Evolutionary conservation across 2,329 filamentous ascomycete species (phyloP).

Genomic region (Penicillium sp.): DNA sequence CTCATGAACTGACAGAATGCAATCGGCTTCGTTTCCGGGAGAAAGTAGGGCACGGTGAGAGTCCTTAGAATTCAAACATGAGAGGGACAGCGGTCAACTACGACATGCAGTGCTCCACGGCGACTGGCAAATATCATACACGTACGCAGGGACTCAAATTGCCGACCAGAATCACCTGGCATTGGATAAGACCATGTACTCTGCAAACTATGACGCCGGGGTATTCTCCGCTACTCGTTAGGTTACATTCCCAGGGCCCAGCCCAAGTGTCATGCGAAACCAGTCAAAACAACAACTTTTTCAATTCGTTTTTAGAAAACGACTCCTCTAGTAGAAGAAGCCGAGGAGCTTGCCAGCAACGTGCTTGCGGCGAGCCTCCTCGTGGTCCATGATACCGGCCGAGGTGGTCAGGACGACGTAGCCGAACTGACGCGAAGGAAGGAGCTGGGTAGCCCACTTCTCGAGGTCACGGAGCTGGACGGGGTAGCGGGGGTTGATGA

Average conservation of each 20-base stretch:
- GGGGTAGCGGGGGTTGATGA: constrained; percentile 99
- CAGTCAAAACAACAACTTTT: constrained; percentile 30
- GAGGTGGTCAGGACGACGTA: constrained; percentile 99
- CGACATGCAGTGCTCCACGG: no score
- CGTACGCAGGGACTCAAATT: no score
- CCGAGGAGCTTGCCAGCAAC: constrained; percentile 98
- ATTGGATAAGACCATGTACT: constrained; percentile 26
- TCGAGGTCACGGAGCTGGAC: constrained; percentile 95
- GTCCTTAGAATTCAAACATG: no score
- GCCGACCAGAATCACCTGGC: constrained; percentile 23
- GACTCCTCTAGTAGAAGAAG: constrained; percentile 85
- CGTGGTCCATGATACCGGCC: constrained; percentile 99
- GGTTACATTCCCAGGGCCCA: constrained; percentile 28
- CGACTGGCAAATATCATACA: no score
- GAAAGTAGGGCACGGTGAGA: no score
- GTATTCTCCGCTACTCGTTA: constrained; percentile 24
- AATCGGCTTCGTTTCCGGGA: no score
- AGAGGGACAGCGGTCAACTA: no score
- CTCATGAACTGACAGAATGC: no score
- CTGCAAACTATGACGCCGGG: constrained; percentile 21
- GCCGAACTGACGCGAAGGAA: constrained; percentile 99
- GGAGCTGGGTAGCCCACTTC: constrained; percentile 99
- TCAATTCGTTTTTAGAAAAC: constrained; percentile 22
- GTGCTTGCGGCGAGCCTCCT: constrained; percentile 98
- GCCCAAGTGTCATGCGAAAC: constrained; percentile 24